A percentile compares a stretch with the other conserved stretches of the same genome.
Conservation (phyloP, 371 early-diverging fungal genomes). For the Mucor mucedo region DNA sequence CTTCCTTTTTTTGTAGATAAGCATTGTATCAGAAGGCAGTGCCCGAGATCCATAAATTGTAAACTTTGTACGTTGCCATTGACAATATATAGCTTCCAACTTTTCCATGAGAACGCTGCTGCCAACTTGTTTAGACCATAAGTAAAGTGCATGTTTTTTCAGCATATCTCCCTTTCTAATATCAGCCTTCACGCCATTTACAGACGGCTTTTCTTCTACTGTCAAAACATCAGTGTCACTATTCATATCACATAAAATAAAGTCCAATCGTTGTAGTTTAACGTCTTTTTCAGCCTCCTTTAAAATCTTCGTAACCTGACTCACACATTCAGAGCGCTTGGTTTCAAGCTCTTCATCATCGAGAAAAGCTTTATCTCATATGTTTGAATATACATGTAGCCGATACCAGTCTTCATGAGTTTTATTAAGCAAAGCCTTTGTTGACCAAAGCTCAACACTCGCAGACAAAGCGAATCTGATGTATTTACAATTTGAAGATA, state of each 20-base stretch:
- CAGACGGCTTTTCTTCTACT: constrained; percentile 19
- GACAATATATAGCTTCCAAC: constrained; percentile 14
- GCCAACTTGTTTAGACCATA: constrained; percentile 18
- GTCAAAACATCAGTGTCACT: constrained; percentile 15
- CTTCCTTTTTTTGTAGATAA: no score
- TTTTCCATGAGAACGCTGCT: constrained; percentile 12
- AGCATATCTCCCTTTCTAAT: constrained; percentile 13
- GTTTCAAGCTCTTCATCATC: constrained; percentile 18
- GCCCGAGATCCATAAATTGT: no score
- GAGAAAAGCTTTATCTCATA: constrained; percentile 15
- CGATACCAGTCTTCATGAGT: constrained; percentile 16
- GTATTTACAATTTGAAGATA: background rate
- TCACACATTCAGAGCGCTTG: constrained; percentile 14
- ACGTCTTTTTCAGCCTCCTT: constrained; percentile 8
- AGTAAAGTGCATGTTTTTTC: constrained; percentile 15
- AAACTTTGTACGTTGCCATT: no score
- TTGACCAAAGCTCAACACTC: constrained; percentile 1
- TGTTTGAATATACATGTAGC: constrained; percentile 15
- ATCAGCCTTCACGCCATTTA: constrained; percentile 21
- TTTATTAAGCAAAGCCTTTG: constrained; percentile 10
- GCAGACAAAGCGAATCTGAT: constrained; percentile 21
- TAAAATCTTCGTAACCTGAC: constrained; percentile 17
- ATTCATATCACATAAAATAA: constrained; percentile 16
- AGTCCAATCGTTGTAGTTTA: constrained; percentile 16
- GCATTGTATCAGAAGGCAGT: no score